Base-by-base conservation (phyloP, 106 monocot genomes). In the Dactylorhiza incarnata region DNA sequence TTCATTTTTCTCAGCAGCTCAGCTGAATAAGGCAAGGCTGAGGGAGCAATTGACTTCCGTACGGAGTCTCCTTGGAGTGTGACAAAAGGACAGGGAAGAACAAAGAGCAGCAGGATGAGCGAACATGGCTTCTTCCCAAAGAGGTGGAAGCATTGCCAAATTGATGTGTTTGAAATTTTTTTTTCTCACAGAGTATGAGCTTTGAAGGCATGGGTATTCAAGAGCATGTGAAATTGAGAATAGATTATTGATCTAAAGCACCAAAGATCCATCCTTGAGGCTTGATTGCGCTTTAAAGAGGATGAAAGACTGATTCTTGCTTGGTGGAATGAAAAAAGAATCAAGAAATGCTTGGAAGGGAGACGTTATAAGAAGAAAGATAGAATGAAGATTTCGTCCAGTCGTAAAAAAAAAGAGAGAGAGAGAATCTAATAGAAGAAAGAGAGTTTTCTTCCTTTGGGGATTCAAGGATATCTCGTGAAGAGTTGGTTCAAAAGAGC, bases 401-500 rank as follows among this genome's bases (percentile, higher is more conserved):
- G 24, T 68, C 69, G 61, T 71, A 13, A 62, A 47, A 53, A 68
- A 78, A 50, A 23, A 19, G 16, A 54, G n/a, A n/a, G n/a, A n/a
- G n/a, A 56, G 69, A 50, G 13, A 56, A 20, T 0, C 65, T 10
- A 26, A 56, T 56, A n/a, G 25, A 7, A 65, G 65, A 65, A 65
- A 26, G 73, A 52, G 73, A 51, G 37, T 25, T 49, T 8, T 25
- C 6, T 46, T 7, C 48, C 4, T 25, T 47, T 48, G 45, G 45
- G 69, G 15, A n/a, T 14, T 86, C 86, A 86, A 78, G 86, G 83
- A 81, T 77, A 68, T 83, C 86, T 71, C 77, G 86, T 86, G 86
- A 86, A 9, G 22, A 14, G 58, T 74, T 83, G 25, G 83, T 87
- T 86, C 56, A 75, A 83, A 87, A 81, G 37, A 66, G 53, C 43